A percentile compares a stretch with the other conserved stretches of the same genome.
Evolutionary conservation across 305 asterid species (phyloP).

Genomic region (Petunia hybrid): DNA sequence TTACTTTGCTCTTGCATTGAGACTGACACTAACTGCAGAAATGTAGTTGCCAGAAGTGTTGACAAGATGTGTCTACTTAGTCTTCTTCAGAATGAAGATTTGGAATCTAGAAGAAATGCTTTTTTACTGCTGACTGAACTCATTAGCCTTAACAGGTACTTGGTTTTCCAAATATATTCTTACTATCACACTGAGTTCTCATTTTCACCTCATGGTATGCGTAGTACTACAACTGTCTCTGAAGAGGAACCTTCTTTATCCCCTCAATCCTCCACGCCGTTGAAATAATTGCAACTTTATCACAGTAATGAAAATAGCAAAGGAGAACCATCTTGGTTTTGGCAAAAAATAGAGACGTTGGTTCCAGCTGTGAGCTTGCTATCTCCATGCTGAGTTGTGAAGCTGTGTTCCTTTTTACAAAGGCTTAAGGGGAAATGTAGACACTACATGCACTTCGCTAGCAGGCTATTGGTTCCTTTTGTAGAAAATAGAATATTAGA

Average conservation of each 20-base stretch:
- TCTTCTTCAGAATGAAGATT: constrained; percentile 52
- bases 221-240: not conserved
- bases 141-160: constrained; percentile 77
- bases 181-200: not conserved
- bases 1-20: constrained; percentile 61
- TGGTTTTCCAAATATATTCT: not conserved
- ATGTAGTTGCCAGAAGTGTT: constrained; percentile 51
- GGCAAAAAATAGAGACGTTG: not conserved
- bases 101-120: constrained; percentile 45
- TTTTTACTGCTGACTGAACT: constrained; percentile 58
- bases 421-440: not conserved
- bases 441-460: not conserved
- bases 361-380: too few species aligned
- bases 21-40: constrained; percentile 58
- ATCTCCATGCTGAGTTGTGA: too few species aligned
- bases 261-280: too few species aligned
- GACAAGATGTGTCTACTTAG: constrained; percentile 53
- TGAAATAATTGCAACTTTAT: too few species aligned
- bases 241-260: not conserved
- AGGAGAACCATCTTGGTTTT: not conserved
- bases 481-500: not conserved
- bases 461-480: not conserved
- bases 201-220: not conserved
- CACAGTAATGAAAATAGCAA: too few species aligned
- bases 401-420: not conserved